Evolutionary conservation across 2,329 filamentous ascomycete genomes (phyloP), one percentile per base, ranked within the genome.

Genomic region (Aureobasidium vineae): DNA sequence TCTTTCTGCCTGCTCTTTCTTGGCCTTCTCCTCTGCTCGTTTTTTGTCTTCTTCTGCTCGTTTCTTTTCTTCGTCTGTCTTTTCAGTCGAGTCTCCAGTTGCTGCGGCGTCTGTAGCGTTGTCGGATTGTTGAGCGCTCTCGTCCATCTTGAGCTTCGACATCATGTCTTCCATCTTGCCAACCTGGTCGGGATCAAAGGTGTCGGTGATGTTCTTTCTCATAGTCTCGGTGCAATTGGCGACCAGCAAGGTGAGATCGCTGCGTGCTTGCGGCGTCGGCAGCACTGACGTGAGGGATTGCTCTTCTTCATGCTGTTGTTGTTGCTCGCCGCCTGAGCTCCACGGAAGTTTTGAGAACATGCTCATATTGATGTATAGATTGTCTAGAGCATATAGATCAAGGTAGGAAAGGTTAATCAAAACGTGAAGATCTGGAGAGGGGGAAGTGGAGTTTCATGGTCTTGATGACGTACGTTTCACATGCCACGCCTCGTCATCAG

Each of bases 261-360:
- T 73, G 19, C 80, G 77, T 19, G 80, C 75, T 33, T 79, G 73
- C 8, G 75, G 73, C 8, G 78, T 80, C 26, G 74, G 72, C 59
- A 83, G 76, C 28, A 82, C 76, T 6, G 81, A 81, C 1, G 78
- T 80, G 61, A 83, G 77, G 6, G 75, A 77, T 66, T 77, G 72
- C 59, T 75, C 76, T 54, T 76, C 72, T 60, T 73, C 71, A 11
- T 56, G 43, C n/a, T 67, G 57, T 10, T 64, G 36, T 28, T 63
- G 41, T 19, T 63, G 40, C 40, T 67, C 66, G n/a, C 56, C 57
- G n/a, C 61, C 49, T 16, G 66, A 63, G 40, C 49, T 38, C 66
- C 57, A 64, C 7, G 66, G 66, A 23, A 63, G 31, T 49, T 67
- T 67, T 26, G 66, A 67, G n/a, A 67, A 67, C 66, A 67, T 67